Base-by-base conservation (phyloP, 2,329 filamentous ascomycete species). In the Penicillium occitanis region DNA sequence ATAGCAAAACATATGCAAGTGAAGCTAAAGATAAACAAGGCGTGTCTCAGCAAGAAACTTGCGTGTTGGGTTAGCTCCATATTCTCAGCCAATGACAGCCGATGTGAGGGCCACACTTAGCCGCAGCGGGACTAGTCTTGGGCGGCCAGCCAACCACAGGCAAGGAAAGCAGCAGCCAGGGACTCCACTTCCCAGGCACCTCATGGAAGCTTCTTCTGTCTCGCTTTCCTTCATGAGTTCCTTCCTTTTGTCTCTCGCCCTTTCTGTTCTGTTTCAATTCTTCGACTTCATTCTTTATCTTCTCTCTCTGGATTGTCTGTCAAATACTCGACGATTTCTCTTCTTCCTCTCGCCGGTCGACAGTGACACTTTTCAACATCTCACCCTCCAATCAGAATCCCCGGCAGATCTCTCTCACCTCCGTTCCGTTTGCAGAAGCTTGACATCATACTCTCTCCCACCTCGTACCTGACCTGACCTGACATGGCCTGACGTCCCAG, bases 351-450 rank as follows among this genome's bases (percentile, higher is more conserved):
- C 40, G 61, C 51, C 61, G 44, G 59, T 13, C 59, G 59, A 61
- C 53, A 55, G 28, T 33, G 5, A 25, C 30, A 14, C 44, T 37
- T 11, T n/a, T 57, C 22, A 30, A 17, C 13, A 42, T 44, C 19
- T 14, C 35, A 17, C 10, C 19, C n/a, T n/a, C 35, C 40, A 30
- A 35, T 35, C 33, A 42, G 44, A 42, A 40, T 8, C 5, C 55
- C 55, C 63, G 40, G 57, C 57, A 51, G 46, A 65, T 57, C 64
- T 13, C 42, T 6, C 42, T 14, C 51, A 25, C 25, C 44, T 35
- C 59, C 59, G 64, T 42, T 57, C 57, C 57, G 57, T 46, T 60
- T 60, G 57, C 57, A 60, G 57, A 42, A 44, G 22, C 57, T 60
- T 60, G 57, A 60, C 57, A 60, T 60, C 57, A 60, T 60, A 53